phyloP scores from a whole-genome alignment of 208 protist genomes.

The Leishmania martiniquensis region DNA sequence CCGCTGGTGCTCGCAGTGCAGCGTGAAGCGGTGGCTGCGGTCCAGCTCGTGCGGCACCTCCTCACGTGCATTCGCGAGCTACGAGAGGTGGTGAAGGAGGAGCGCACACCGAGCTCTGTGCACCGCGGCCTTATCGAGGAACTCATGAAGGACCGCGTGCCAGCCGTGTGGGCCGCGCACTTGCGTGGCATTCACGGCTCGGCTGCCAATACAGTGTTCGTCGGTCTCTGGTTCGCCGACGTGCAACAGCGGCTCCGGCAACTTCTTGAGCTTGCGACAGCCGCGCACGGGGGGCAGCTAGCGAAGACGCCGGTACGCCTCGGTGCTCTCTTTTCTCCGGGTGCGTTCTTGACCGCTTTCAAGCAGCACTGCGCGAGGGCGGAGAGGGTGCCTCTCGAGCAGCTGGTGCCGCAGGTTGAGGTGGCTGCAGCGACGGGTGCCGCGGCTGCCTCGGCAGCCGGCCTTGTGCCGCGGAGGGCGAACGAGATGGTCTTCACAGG shows the following conservation, averaged over 20 bases:
- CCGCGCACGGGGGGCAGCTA: conserved; percentile 32
- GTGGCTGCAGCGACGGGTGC: conserved; percentile 8
- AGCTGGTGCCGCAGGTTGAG: conserved; percentile 83
- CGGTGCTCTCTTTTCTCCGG: conserved; percentile 95
- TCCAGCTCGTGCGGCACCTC: conserved; percentile 72
- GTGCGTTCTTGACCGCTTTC: conserved; percentile 97
- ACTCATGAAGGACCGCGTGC: conserved; percentile 85
- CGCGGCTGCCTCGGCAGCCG: conserved; percentile 18
- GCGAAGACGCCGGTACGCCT: conserved; percentile 76
- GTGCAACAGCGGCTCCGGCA: conserved; percentile 63
- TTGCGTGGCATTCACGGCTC: conserved; percentile 32
- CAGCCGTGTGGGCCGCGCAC: conserved; percentile 83
- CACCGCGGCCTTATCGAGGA: conserved; percentile 86
- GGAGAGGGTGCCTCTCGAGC: conserved; percentile 92
- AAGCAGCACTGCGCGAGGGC: conserved; percentile 94
- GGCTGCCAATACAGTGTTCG: conserved; percentile 41
- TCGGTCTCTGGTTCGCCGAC: conserved; percentile 60
- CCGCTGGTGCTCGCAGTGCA: conserved; percentile 93
- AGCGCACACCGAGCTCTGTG: conserved; percentile 87
- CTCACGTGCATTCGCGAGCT: conserved; percentile 75
- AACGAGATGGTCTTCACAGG: conserved; percentile 7
- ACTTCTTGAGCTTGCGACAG: conserved; percentile 61
- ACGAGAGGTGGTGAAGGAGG: conserved; percentile 61
- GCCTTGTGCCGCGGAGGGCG: not conserved
- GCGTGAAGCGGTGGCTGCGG: conserved; percentile 78